Percentiles rank a stretch among this genome's conserved stretches.
Conservation (phyloP, 1,139 yeast species). For the Waltiozyma sp. region DNA sequence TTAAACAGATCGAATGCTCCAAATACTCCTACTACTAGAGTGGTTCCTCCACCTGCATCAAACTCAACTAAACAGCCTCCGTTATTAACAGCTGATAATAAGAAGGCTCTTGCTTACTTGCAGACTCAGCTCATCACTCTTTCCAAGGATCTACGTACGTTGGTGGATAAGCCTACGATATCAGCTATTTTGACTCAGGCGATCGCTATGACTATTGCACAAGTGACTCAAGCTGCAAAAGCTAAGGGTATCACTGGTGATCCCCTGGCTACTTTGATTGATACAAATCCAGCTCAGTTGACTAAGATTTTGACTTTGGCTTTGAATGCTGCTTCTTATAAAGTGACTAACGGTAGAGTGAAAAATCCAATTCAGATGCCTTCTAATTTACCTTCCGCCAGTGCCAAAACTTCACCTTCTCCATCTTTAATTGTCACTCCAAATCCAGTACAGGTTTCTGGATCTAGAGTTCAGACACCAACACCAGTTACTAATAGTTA, state of each 20-base stretch:
- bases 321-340: slow-evolving; percentile 66
- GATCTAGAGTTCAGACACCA: background rate
- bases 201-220: slow-evolving; percentile 85
- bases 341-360: slow-evolving; percentile 37
- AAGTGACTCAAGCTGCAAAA: slow-evolving; percentile 77
- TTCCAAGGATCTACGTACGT: slow-evolving; percentile 53
- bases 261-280: slow-evolving; percentile 70
- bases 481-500: background rate
- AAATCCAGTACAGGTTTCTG: background rate
- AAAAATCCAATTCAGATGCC: slow-evolving; percentile 26
- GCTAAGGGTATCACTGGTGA: slow-evolving; percentile 76
- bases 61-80: slow-evolving; percentile 8
- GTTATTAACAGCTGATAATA: slow-evolving; percentile 43
- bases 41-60: slow-evolving; percentile 8
- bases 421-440: slow-evolving; percentile 5
- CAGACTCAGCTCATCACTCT: slow-evolving; percentile 62
- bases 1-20: slow-evolving; percentile 32
- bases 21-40: slow-evolving; percentile 10
- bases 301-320: slow-evolving; percentile 78
- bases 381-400: background rate
- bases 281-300: slow-evolving; percentile 79
- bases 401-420: slow-evolving; percentile 4
- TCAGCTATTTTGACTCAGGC: slow-evolving; percentile 84
- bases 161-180: slow-evolving; percentile 61
- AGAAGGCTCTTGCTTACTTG: slow-evolving; percentile 52